These are phyloP conservation scores for Neopestalotiopsis sp. DNA, from an alignment of 2,329 filamentous ascomycete species.

Conservation along the genomic window DNA sequence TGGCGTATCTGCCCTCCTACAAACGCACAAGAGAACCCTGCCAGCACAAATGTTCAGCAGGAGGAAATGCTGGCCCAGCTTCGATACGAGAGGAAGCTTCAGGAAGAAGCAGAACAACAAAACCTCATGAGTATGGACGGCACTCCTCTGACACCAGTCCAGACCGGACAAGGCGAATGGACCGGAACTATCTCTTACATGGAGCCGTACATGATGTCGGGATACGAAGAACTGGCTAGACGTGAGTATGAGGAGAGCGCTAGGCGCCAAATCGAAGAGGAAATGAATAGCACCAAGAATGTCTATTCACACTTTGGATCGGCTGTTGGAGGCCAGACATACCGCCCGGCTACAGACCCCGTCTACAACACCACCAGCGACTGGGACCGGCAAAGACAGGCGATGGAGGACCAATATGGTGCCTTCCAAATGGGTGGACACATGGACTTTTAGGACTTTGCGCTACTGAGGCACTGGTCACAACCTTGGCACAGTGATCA, in stretches of 20 bases:
- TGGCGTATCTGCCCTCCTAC: slow-evolving; percentile 83
- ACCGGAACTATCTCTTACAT: slow-evolving; percentile 51
- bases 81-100: slow-evolving; percentile 60
- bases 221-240: slow-evolving; percentile 74
- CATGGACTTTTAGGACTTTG: slow-evolving; percentile 29
- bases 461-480: slow-evolving; percentile 21
- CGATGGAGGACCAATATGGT: slow-evolving; percentile 75
- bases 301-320: slow-evolving; percentile 52
- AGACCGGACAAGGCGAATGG: slow-evolving; percentile 62
- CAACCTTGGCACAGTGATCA: neutral
- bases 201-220: slow-evolving; percentile 85
- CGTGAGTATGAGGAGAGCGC: slow-evolving; percentile 66
- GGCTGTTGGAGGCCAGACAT: slow-evolving; percentile 44
- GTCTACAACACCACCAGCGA: slow-evolving; percentile 61
- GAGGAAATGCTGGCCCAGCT: slow-evolving; percentile 65
- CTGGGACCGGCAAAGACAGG: slow-evolving; percentile 54
- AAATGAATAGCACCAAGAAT: slow-evolving; percentile 41
- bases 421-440: slow-evolving; percentile 56
- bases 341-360: slow-evolving; percentile 68
- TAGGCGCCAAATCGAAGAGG: slow-evolving; percentile 39
- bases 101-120: slow-evolving; percentile 49
- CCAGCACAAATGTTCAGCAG: slow-evolving; percentile 59
- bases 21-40: slow-evolving; percentile 58
- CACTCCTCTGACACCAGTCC: slow-evolving; percentile 53
- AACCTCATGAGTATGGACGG: slow-evolving; percentile 59